Conservation (phyloP, 495 filamentous ascomycete species). For the Antarctomyces pellizariae region DNA sequence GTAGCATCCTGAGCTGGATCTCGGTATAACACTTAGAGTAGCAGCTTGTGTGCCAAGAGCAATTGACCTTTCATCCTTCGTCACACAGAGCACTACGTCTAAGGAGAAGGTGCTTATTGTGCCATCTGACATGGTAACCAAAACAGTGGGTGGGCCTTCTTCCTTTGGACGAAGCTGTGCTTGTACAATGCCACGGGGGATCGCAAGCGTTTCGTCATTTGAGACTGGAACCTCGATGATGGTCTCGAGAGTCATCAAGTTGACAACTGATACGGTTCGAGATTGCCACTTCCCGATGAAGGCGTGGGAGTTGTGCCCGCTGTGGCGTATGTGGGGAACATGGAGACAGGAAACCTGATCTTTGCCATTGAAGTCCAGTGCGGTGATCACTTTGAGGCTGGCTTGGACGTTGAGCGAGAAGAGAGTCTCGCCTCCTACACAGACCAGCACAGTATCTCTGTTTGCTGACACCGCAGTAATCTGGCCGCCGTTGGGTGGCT, state of each 20-base stretch:
- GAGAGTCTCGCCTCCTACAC: constrained; percentile 43
- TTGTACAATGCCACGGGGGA: constrained; percentile 64
- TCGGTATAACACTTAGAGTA: constrained; percentile 51
- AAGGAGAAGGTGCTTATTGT: constrained; percentile 70
- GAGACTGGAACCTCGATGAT: constrained; percentile 35
- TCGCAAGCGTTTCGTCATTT: constrained; percentile 31
- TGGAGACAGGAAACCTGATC: constrained; percentile 73
- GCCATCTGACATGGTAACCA: constrained; percentile 88
- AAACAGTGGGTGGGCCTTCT: constrained; percentile 39
- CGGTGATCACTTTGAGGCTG: constrained; percentile 28
- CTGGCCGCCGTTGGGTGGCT: constrained; percentile 23
- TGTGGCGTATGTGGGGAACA: constrained; percentile 27
- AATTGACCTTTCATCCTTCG: constrained; percentile 48
- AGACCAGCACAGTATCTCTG: constrained; percentile 39
- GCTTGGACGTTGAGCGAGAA: constrained; percentile 37
- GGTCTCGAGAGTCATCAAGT: constrained; percentile 34
- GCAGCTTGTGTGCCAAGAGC: constrained; percentile 73
- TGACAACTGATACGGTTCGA: constrained; percentile 46
- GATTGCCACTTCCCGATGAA: constrained; percentile 74
- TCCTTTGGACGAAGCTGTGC: constrained; percentile 38
- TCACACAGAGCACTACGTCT: no score
- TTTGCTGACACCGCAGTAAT: constrained; percentile 70
- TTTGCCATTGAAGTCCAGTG: constrained; percentile 33
- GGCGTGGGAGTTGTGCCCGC: constrained; percentile 19
- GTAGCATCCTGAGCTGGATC: no score